Conservation (phyloP, 805 yeast genomes). For the Cyberlindnera maclurae region DNA sequence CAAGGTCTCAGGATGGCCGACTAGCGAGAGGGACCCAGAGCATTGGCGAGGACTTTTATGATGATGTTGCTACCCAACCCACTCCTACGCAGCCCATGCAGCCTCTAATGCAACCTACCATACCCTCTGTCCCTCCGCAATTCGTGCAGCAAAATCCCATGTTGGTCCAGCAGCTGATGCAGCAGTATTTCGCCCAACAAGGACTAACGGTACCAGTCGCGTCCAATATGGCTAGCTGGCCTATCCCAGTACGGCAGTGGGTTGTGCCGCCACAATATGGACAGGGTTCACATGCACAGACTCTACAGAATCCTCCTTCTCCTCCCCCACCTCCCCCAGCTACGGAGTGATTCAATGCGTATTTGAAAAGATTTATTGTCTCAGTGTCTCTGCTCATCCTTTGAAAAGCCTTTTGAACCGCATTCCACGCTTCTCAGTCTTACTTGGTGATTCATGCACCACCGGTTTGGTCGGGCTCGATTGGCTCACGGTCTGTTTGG, state of each 20-base stretch:
- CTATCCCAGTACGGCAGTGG: too few relatives aligned
- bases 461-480: background rate
- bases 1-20: background rate
- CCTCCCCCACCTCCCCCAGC: too few relatives aligned
- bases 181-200: constrained; percentile 1
- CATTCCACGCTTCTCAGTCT: constrained; percentile 36
- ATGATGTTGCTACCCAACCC: constrained; percentile 1
- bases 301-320: too few relatives aligned
- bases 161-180: background rate
- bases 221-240: too few relatives aligned
- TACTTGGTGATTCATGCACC: constrained; percentile 15
- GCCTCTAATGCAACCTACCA: background rate
- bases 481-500: constrained; percentile 5
- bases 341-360: too few relatives aligned
- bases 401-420: constrained; percentile 38
- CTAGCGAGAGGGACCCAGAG: background rate
- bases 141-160: too few relatives aligned
- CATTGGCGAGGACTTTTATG: constrained; percentile 1
- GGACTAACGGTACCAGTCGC: too few relatives aligned
- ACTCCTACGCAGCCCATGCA: constrained; percentile 1
- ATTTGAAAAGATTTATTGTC: background rate
- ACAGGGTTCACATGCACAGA: too few relatives aligned
- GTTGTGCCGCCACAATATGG: too few relatives aligned
- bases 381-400: too few relatives aligned
- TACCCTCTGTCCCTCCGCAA: background rate